A percentile compares a stretch with the other conserved stretches of the same genome.
These are phyloP conservation scores for Aspergillus homomorphus DNA, from an alignment of 495 filamentous ascomycete species.

Conservation along the genomic window DNA sequence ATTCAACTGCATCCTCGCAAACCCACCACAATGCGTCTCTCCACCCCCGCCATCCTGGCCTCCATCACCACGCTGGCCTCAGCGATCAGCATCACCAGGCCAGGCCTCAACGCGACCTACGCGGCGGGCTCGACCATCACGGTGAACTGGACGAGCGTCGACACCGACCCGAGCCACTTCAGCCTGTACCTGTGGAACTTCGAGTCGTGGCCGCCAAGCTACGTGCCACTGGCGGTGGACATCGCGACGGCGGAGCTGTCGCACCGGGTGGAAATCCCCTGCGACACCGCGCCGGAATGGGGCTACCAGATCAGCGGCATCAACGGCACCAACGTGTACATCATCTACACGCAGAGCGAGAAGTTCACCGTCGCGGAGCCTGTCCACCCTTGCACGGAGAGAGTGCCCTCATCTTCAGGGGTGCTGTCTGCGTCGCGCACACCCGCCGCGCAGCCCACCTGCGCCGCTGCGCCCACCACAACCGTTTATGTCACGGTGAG, in stretches of 20 bases:
- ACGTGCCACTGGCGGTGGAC: slow-evolving; percentile 35
- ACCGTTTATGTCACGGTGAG: slow-evolving; percentile 29
- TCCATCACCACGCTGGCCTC: slow-evolving; percentile 12
- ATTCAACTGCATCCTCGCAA: not conserved
- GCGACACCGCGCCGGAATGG: slow-evolving; percentile 35
- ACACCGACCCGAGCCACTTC: slow-evolving; percentile 44
- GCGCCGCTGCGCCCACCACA: slow-evolving; percentile 10
- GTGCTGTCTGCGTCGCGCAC: not conserved
- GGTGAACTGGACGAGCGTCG: slow-evolving; percentile 42
- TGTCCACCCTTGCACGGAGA: not conserved
- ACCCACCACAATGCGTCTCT: slow-evolving; percentile 9
- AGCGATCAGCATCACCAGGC: slow-evolving; percentile 25
- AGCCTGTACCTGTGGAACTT: slow-evolving; percentile 50
- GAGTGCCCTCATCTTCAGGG: slow-evolving; percentile 13
- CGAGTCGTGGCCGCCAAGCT: slow-evolving; percentile 45
- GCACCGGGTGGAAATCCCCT: slow-evolving; percentile 38
- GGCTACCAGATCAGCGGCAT: slow-evolving; percentile 49
- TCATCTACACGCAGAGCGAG: slow-evolving; percentile 46
- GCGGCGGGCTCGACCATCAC: slow-evolving; percentile 32
- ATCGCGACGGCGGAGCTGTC: slow-evolving; percentile 31
- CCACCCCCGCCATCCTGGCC: not conserved
- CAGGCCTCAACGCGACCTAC: slow-evolving; percentile 29
- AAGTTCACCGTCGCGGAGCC: slow-evolving; percentile 34
- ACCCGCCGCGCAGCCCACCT: slow-evolving; percentile 9
- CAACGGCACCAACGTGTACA: slow-evolving; percentile 49